Base-by-base conservation (phyloP, 352 stramenopile genomes). In the Phytophthora aleatoria region DNA sequence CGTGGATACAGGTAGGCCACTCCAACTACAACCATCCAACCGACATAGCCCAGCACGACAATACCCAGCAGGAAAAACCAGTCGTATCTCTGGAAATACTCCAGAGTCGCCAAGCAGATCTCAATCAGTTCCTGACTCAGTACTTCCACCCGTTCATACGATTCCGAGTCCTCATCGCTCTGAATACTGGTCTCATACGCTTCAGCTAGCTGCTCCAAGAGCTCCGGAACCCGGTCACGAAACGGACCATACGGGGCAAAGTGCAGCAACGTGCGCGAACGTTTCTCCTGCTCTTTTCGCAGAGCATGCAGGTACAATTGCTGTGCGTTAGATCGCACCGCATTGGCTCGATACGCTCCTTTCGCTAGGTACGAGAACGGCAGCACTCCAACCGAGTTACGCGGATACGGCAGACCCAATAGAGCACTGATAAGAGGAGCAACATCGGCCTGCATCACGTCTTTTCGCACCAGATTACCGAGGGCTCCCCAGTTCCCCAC, bases 381-480 rank as follows among this genome's bases (percentile, higher is more conserved):
- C 36, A 94, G 61, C 15, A 92, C 79, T 26, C 85, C 85, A 4
- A 94, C 83, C 24, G 87, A 96, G 51, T 96, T 96, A n/a, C 86
- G 79, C 0, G 87, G 85, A 42, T 91, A 92, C 31, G 85, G 84
- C 2, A 90, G 36, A 3, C 87, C 87, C 12, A 96, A 59, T 26
- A 96, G 57, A 41, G 84, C 71, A 49, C 81, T 88, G 38, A 92
- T 77, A 3, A 94, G 69, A 12, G 85, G 85, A n/a, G 87, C 87
- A 1, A 96, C 67, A 61, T 96, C 85, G 8, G 85, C 87, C 55
- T 96, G 87, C 82, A 94, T 91, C 28, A 94, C 85, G 51, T 96
- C 87, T 45, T 84, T 87, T 11, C 87, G 81, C 47, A 78, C 55
- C 27, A 92, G 64, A 10, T 69, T 45, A 6, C 27, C 20, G 20